A percentile compares a stretch with the other conserved stretches of the same genome.
Conservation (phyloP, 305 asterid species). For the Rubia peregrina region DNA sequence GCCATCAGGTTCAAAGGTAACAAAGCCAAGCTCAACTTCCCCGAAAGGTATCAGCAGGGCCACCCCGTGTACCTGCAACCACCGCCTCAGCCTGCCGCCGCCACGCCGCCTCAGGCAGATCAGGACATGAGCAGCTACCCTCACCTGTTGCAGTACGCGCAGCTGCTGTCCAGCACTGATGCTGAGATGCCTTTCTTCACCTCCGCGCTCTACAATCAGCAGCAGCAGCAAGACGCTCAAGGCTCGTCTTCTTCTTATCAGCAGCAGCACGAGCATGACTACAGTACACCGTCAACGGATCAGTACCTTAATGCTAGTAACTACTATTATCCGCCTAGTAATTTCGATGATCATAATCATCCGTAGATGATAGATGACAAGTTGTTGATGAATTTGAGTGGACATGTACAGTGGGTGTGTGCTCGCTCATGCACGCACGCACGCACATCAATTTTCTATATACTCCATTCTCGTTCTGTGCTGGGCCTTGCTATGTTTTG, state of each 20-base stretch:
- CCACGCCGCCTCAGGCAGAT: background rate
- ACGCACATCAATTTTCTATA: no score
- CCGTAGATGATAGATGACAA: no score
- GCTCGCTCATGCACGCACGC: no score
- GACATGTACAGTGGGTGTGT: no score
- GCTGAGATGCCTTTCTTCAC: slow-evolving; percentile 45
- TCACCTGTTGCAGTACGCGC: slow-evolving; percentile 61
- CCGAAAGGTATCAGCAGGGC: slow-evolving; percentile 60
- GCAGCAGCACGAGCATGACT: background rate
- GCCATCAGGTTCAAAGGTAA: slow-evolving; percentile 72
- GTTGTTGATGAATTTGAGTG: no score
- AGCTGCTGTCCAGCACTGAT: slow-evolving; percentile 51
- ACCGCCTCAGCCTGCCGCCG: no score
- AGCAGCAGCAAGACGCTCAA: slow-evolving; percentile 8
- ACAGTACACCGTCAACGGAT: background rate
- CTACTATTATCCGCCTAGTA: background rate
- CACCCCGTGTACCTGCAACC: slow-evolving; percentile 9
- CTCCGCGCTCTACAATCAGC: slow-evolving; percentile 33
- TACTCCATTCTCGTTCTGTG: no score
- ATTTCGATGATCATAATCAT: no score
- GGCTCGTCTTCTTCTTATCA: background rate
- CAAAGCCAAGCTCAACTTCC: slow-evolving; percentile 84
- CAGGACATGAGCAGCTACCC: slow-evolving; percentile 30
- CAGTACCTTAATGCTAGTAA: background rate
- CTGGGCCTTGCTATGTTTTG: no score